These are phyloP conservation scores for Trametes cubensis DNA, from an alignment of 768 basidiomycete genomes.

Conservation along the genomic window DNA sequence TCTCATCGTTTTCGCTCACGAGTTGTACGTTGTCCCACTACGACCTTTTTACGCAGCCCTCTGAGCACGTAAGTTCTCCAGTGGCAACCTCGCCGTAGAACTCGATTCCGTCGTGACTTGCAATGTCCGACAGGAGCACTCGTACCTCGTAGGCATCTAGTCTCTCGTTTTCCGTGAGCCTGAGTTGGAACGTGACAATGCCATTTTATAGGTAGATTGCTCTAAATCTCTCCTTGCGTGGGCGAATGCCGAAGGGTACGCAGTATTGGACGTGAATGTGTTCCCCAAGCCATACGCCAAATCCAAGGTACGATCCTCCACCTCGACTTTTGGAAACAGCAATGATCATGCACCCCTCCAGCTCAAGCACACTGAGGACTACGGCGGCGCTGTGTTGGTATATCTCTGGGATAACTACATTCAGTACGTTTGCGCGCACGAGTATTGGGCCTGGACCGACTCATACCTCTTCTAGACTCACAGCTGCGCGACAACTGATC, in stretches of 20 bases:
- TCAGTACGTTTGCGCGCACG: conserved; percentile 55
- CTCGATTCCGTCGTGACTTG: conserved; percentile 72
- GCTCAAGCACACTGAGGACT: conserved; percentile 41
- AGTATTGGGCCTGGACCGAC: not conserved
- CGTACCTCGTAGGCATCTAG: conserved; percentile 69
- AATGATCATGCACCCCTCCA: conserved; percentile 24
- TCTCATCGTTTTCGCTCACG: conserved; percentile 87
- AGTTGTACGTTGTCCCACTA: conserved; percentile 68
- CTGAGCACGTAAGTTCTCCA: conserved; percentile 34
- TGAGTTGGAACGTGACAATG: not conserved
- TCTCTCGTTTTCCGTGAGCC: not conserved
- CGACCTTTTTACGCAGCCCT: not conserved
- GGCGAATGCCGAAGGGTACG: conserved; percentile 67
- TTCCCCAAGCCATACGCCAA: conserved; percentile 57
- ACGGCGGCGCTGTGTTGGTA: conserved; percentile 61
- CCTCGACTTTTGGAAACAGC: not conserved
- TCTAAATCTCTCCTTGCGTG: conserved; percentile 80
- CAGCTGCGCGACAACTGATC: conserved; percentile 70
- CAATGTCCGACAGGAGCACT: conserved; percentile 77
- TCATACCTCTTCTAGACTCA: conserved; percentile 52
- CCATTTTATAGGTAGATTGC: conserved; percentile 71
- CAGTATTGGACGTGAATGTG: conserved; percentile 86
- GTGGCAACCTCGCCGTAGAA: conserved; percentile 87
- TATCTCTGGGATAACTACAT: conserved; percentile 98
- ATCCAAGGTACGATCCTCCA: conserved; percentile 36